These are phyloP conservation scores for Saturnispora hagleri DNA, from an alignment of 805 yeast genomes.

Conservation along the genomic window DNA sequence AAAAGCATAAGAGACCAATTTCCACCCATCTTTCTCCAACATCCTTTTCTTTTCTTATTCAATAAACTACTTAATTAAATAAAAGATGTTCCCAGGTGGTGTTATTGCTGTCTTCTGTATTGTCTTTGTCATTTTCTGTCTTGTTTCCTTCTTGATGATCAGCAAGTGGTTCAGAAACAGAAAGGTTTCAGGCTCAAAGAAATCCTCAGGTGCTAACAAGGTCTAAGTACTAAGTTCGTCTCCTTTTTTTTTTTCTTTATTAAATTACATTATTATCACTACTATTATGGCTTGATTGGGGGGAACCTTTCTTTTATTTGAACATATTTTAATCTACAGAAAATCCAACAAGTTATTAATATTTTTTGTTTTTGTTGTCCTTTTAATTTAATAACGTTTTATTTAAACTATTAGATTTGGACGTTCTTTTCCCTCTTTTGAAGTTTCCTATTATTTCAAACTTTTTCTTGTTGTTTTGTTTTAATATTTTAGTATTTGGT, in stretches of 20 bases:
- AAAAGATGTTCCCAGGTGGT: conserved; percentile 52
- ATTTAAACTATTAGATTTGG: background rate
- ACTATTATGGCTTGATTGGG: background rate
- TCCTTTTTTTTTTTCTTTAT: background rate
- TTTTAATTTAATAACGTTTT: background rate
- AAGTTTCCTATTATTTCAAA: background rate
- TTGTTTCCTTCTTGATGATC: conserved; percentile 23
- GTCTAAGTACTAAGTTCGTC: background rate
- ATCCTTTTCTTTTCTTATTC: background rate
- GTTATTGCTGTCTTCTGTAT: conserved; percentile 53
- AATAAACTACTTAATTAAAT: background rate
- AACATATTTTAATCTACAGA: background rate
- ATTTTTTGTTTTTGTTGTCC: background rate
- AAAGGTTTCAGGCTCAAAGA: background rate
- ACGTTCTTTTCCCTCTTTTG: background rate
- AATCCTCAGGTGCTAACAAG: background rate
- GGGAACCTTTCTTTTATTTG: background rate
- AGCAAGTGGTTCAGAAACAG: conserved; percentile 27
- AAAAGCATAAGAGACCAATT: background rate
- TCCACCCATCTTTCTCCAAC: background rate
- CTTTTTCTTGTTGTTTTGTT: background rate
- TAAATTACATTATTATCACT: background rate
- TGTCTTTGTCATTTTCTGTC: conserved; percentile 36
- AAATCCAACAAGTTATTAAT: conserved; percentile 1
- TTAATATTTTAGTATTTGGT: background rate